Conservation (phyloP, 2,329 filamentous ascomycete species). For the Gaeumannomyces tritici region DNA sequence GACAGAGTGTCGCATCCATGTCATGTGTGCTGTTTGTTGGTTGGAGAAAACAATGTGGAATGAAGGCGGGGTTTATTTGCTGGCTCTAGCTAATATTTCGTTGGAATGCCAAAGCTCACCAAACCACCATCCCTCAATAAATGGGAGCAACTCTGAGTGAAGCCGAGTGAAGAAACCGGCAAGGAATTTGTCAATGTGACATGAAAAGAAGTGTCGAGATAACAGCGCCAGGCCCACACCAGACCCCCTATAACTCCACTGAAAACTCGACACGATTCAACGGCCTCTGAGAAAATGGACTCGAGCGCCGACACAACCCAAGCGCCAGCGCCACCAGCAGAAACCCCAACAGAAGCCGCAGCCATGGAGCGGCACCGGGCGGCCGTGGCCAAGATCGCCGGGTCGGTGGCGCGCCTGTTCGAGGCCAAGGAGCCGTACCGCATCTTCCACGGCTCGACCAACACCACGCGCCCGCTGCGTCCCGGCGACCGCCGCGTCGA, state of each 20-base stretch:
- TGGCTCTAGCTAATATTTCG: too few relatives aligned
- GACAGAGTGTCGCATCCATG: not conserved
- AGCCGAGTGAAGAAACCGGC: too few relatives aligned
- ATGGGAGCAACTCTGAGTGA: not conserved
- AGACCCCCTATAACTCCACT: not conserved
- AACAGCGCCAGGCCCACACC: not conserved
- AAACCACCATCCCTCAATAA: too few relatives aligned
- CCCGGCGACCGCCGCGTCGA: conserved; percentile 44
- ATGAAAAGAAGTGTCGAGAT: not conserved
- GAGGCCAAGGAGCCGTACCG: conserved; percentile 50
- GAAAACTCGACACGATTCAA: not conserved
- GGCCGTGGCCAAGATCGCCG: conserved; percentile 36
- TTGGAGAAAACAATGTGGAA: too few relatives aligned
- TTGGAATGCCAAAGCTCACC: too few relatives aligned
- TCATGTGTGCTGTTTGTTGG: not conserved
- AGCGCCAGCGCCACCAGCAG: not conserved
- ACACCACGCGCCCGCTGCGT: conserved; percentile 54
- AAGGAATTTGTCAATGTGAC: not conserved
- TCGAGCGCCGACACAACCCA: not conserved
- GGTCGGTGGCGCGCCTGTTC: conserved; percentile 37
- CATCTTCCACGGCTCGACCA: conserved; percentile 70
- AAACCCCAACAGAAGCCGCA: not conserved
- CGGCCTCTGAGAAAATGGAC: not conserved
- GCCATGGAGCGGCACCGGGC: conserved; percentile 40
- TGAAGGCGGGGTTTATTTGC: too few relatives aligned